phyloP scores from a whole-genome alignment of 176 grass and related monocot species.

The Musa acuminata region DNA sequence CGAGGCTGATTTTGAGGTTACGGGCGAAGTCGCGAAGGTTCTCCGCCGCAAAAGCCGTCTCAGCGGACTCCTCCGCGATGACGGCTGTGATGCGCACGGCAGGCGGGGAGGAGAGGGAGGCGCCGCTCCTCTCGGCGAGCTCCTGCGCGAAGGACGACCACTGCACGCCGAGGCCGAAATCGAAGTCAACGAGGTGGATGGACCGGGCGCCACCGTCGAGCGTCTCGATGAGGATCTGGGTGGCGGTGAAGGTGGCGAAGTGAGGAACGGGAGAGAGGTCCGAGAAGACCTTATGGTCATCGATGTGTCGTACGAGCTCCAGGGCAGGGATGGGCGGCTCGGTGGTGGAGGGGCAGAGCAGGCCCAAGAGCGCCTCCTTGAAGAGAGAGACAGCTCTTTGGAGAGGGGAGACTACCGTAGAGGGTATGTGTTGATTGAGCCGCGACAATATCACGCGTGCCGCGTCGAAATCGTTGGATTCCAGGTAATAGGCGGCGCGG shows the following conservation, averaged over 20 bases:
- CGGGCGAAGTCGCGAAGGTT: conserved; percentile 55
- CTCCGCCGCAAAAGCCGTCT: conserved; percentile 43
- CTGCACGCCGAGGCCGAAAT: conserved; percentile 46
- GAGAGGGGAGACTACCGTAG: conserved; percentile 19
- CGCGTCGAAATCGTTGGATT: conserved; percentile 26
- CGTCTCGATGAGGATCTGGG: conserved; percentile 48
- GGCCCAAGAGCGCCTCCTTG: conserved; percentile 42
- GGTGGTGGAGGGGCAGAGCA: conserved; percentile 20
- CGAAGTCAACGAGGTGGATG: conserved; percentile 52
- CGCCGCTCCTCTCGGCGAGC: conserved; percentile 25
- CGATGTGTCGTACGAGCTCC: conserved; percentile 38
- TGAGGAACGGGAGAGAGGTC: conserved; percentile 40
- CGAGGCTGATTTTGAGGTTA: conserved; percentile 33
- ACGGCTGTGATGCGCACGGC: conserved; percentile 40
- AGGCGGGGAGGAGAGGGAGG: conserved; percentile 11
- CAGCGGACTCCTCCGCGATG: conserved; percentile 32
- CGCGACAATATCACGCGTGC: conserved; percentile 35
- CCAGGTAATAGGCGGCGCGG: conserved; percentile 30
- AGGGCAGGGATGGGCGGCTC: conserved; percentile 22
- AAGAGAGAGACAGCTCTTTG: conserved; percentile 42
- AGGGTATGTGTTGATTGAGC: conserved; percentile 31
- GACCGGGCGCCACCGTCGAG: conserved; percentile 29
- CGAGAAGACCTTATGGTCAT: conserved; percentile 37
- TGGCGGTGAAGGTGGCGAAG: conserved; percentile 51
- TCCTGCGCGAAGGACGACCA: conserved; percentile 61